These are phyloP conservation scores for Onygenales sp. DNA, from an alignment of 2,329 filamentous ascomycete species.

Conservation along the genomic window DNA sequence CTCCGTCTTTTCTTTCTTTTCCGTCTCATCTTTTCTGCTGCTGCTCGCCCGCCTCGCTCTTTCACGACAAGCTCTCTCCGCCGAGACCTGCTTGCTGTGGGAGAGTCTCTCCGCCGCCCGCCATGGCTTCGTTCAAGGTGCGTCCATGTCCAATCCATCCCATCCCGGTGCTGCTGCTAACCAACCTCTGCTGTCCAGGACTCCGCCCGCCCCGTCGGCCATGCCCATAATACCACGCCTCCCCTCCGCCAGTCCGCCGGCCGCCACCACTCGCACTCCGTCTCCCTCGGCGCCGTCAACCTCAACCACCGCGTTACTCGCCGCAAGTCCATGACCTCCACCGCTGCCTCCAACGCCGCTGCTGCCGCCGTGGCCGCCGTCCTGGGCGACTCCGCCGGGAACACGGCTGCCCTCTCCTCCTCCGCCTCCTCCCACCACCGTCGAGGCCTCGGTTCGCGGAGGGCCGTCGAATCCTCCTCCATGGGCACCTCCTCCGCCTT, in stretches of 20 bases:
- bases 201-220: conserved; percentile 54
- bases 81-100: too few species aligned
- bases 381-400: conserved; percentile 47
- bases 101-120: too few species aligned
- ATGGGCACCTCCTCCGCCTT: conserved; percentile 31
- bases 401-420: conserved; percentile 45
- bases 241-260: conserved; percentile 56
- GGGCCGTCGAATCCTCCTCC: conserved; percentile 51
- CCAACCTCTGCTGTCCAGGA: conserved; percentile 6
- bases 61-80: too few species aligned
- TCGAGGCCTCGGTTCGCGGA: conserved; percentile 37
- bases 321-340: conserved; percentile 83
- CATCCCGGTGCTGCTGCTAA: conserved; percentile 1
- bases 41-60: too few species aligned
- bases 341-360: conserved; percentile 60
- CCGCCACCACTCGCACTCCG: conserved; percentile 71
- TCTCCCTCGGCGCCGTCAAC: conserved; percentile 68
- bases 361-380: conserved; percentile 56
- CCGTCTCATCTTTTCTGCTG: too few species aligned
- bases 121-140: too few species aligned
- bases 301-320: conserved; percentile 77
- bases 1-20: too few species aligned
- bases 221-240: conserved; percentile 39
- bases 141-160: too few species aligned
- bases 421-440: conserved; percentile 45